phyloP scores from a whole-genome alignment of 257 asterid species.

The Fraxinus excelsior region DNA sequence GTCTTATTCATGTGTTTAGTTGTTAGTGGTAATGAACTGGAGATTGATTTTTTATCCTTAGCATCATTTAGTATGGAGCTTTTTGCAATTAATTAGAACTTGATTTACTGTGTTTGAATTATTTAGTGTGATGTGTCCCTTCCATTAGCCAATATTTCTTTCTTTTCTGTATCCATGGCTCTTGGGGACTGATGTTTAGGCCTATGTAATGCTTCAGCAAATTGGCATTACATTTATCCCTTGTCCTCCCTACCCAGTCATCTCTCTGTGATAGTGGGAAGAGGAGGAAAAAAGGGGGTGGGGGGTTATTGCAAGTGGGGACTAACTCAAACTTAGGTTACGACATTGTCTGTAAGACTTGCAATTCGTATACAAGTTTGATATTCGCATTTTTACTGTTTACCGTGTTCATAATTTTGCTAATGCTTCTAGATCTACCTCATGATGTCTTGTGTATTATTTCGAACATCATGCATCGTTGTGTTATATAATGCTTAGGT shows the following conservation, averaged over 20 bases:
- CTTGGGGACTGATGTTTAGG: too few relatives aligned
- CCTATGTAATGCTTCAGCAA: background rate
- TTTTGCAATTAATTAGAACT: background rate
- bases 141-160: background rate
- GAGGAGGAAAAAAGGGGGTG: background rate
- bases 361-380: background rate
- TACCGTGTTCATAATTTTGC: background rate
- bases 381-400: background rate
- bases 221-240: background rate
- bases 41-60: background rate
- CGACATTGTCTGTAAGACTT: too few relatives aligned
- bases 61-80: background rate
- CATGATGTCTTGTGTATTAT: background rate
- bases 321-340: too few relatives aligned
- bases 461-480: background rate
- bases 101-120: too few relatives aligned
- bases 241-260: background rate
- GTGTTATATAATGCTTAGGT: constrained; percentile 4
- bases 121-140: too few relatives aligned
- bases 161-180: background rate
- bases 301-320: background rate
- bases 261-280: background rate
- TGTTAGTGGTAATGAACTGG: background rate
- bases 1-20: too few relatives aligned
- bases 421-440: background rate